Conservation (phyloP, 129 eudicot genomes). For the Helianthus tuberosus region DNA sequence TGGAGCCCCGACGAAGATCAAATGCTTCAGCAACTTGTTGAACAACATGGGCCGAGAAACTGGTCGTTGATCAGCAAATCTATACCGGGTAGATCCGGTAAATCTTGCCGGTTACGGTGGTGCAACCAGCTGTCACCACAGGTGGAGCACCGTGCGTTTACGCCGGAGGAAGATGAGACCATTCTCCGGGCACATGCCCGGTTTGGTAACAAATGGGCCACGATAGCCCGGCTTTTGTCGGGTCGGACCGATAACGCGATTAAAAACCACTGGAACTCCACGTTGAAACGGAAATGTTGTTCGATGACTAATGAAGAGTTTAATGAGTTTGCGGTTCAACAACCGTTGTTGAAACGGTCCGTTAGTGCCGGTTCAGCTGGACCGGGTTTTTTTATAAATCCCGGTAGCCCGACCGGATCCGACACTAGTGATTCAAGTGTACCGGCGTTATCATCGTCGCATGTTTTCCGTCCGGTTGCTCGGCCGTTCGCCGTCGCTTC, state of each 20-base stretch:
- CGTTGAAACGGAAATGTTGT: conserved; percentile 67
- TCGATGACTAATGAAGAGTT: conserved; percentile 66
- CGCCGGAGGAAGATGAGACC: conserved; percentile 80
- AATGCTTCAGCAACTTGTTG: conserved; percentile 55
- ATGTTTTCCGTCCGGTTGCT: conserved; percentile 56
- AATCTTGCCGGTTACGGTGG: conserved; percentile 84
- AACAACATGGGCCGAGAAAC: conserved; percentile 77
- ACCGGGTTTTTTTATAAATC: conserved; percentile 46
- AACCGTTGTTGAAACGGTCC: conserved; percentile 66
- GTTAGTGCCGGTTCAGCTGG: conserved; percentile 74
- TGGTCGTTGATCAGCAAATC: conserved; percentile 88
- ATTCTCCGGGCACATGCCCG: conserved; percentile 78
- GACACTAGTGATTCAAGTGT: conserved; percentile 65
- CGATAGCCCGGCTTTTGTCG: conserved; percentile 77
- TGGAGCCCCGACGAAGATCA: conserved; percentile 96
- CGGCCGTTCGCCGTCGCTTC: conserved; percentile 34
- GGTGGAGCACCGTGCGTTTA: conserved; percentile 85
- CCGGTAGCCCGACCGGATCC: conserved; percentile 82
- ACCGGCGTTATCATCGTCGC: conserved; percentile 35
- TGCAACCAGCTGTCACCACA: conserved; percentile 90
- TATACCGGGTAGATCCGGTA: conserved; percentile 82
- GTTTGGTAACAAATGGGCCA: conserved; percentile 94
- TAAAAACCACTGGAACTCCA: conserved; percentile 89
- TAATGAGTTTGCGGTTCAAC: conserved; percentile 37
- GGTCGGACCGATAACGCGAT: conserved; percentile 96